Evolutionary conservation across 805 yeast genomes (phyloP), one percentile per base, ranked within the genome.

Genomic region (Metschnikowia dekortorum): DNA sequence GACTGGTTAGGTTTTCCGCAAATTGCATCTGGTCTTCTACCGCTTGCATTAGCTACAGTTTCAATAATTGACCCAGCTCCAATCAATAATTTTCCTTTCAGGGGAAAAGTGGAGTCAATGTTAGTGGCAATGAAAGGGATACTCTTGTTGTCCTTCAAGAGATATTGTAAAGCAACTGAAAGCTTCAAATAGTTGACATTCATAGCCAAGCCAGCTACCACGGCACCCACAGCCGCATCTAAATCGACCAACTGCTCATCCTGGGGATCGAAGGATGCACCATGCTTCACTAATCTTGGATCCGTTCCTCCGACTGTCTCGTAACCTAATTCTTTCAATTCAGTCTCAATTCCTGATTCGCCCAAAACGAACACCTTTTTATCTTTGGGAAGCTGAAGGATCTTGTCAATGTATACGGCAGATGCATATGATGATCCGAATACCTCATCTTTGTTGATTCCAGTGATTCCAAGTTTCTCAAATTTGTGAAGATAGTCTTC

Each of bases 1-100:
- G 85, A 84, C 56, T 80, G 82, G 50, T 84, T 83, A 22, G 99
- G 99, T 65, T 94, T 94, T 48, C 99, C 99, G 61, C 97, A 87
- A 31, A 72, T 61, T 2, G 92, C 86, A 48, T 84, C 83, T 1
- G 99, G 98, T 54, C 79, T 71, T 57, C 97, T 79, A n/a, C 89
- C 91, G 22, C 88, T 70, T 10, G 92, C 84, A 57, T 70, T 82
- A 1, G 88, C 81, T 14, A 89, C 83, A 0, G 90, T 78, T 57
- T 89, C 87, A 40, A 92, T 84, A 56, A 89, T 80, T 1, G 97
- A 84, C 1, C 99, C 99, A 1, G 99, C 98, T 31, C 99, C 99
- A 16, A 97, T 96, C 45, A 94, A 77, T 44, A 88, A 79, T 59
- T 81, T 75, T 1, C 96, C 97, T 67, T 87, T 84, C 51, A 87